Conservation (phyloP, 306 rosid genomes). For the Astragalus glycyphyllos region DNA sequence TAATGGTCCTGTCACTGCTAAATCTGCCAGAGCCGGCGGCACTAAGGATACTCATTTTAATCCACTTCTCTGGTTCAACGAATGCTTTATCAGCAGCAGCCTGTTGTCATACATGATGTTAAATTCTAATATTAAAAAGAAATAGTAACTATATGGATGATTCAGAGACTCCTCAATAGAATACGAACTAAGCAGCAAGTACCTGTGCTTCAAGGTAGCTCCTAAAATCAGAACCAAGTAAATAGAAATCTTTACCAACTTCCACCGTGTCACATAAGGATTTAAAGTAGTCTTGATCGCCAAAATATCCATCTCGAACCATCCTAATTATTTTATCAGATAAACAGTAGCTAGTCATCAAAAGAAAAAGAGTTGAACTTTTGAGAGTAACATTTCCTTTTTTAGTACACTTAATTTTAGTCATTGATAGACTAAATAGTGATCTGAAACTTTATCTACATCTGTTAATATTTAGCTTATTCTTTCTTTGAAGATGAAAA, state of each 20-base stretch:
- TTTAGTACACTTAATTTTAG: conserved; percentile 16
- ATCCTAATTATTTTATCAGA: conserved; percentile 52
- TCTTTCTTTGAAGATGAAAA: conserved; percentile 14
- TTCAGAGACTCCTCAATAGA: conserved; percentile 16
- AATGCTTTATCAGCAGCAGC: conserved; percentile 78
- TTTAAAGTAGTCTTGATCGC: conserved; percentile 63
- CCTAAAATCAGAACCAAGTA: conserved; percentile 67
- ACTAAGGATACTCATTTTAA: conserved; percentile 71
- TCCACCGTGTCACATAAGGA: conserved; percentile 72
- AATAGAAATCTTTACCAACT: conserved; percentile 60
- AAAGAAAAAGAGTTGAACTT: background rate
- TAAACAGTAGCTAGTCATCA: conserved; percentile 20
- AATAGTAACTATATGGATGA: background rate
- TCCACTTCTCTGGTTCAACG: conserved; percentile 66
- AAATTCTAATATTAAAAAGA: conserved; percentile 14
- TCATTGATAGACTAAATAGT: background rate
- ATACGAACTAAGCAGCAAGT: conserved; percentile 27
- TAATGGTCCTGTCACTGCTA: conserved; percentile 76
- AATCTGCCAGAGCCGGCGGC: conserved; percentile 74
- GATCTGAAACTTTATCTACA: conserved; percentile 3
- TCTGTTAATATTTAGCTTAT: conserved; percentile 5
- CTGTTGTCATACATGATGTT: conserved; percentile 43
- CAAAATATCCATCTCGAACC: conserved; percentile 77
- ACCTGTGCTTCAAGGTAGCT: conserved; percentile 86
- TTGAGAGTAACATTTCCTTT: conserved; percentile 4